Conservation (phyloP, 345 rosid genomes). For the Camelina neglecta region DNA sequence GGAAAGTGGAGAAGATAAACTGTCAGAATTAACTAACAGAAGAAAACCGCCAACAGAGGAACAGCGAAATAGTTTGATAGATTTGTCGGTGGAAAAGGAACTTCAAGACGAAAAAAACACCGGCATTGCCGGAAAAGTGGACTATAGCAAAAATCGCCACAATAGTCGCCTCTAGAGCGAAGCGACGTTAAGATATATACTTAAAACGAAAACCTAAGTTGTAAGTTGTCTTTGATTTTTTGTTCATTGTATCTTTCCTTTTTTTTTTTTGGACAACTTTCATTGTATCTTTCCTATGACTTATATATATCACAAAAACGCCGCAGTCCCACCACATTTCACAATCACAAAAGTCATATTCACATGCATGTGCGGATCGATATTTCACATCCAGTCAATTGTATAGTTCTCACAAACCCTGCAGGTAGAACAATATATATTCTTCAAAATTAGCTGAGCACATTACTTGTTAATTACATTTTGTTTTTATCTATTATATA, state of each 20-base stretch:
- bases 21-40: too few relatives aligned
- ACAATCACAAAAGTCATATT: slow-evolving; percentile 40
- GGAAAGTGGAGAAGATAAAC: too few relatives aligned
- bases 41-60: too few relatives aligned
- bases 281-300: slow-evolving; percentile 34
- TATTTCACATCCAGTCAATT: slow-evolving; percentile 19
- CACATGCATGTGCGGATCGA: slow-evolving; percentile 44
- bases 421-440: not conserved
- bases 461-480: not conserved
- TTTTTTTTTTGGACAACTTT: not conserved
- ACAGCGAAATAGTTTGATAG: too few relatives aligned
- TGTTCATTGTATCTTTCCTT: slow-evolving; percentile 26
- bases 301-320: slow-evolving; percentile 25
- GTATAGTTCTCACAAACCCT: not conserved
- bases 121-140: too few relatives aligned
- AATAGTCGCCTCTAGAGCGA: too few relatives aligned
- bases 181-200: not conserved
- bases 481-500: not conserved
- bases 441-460: slow-evolving; percentile 1
- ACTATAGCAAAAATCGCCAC: too few relatives aligned
- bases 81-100: too few relatives aligned
- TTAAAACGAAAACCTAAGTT: slow-evolving; percentile 15
- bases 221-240: slow-evolving; percentile 17
- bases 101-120: too few relatives aligned
- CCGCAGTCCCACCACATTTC: slow-evolving; percentile 40